Conservation (phyloP, 768 basidiomycete genomes). For the Rhizopogon sp. region DNA sequence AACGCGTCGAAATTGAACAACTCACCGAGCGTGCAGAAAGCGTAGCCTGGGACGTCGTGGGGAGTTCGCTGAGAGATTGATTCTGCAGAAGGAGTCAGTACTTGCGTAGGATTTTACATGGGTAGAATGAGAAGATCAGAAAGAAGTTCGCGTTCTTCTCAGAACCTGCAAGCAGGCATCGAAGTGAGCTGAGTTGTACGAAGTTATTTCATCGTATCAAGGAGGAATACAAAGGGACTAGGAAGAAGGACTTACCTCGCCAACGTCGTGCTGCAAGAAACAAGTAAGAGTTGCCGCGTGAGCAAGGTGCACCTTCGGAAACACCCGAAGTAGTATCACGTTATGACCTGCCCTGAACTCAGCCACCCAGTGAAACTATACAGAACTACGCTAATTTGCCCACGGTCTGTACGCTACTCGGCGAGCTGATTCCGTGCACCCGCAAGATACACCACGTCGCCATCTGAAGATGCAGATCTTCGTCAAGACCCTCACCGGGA, state of each 20-base stretch:
- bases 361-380: constrained; percentile 28
- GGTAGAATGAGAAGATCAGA: constrained; percentile 28
- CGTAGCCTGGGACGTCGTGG: too few relatives aligned
- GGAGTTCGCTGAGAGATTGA: neutral
- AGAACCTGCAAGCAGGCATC: constrained; percentile 42
- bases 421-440: constrained; percentile 5
- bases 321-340: constrained; percentile 2
- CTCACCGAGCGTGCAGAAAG: constrained; percentile 8
- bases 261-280: neutral
- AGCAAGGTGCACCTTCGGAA: neutral
- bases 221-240: neutral
- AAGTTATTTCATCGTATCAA: constrained; percentile 25
- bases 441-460: neutral
- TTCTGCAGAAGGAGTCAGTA: constrained; percentile 26
- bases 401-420: constrained; percentile 10
- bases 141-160: constrained; percentile 46
- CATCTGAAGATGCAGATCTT: constrained; percentile 58
- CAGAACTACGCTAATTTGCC: constrained; percentile 18
- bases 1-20: neutral
- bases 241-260: constrained; percentile 1
- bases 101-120: neutral
- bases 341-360: constrained; percentile 20
- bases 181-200: constrained; percentile 65
- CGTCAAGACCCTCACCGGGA: constrained; percentile 89
- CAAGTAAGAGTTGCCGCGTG: too few relatives aligned